Conservation (phyloP, 495 filamentous ascomycete genomes). For the Penicillium simplicissimum region DNA sequence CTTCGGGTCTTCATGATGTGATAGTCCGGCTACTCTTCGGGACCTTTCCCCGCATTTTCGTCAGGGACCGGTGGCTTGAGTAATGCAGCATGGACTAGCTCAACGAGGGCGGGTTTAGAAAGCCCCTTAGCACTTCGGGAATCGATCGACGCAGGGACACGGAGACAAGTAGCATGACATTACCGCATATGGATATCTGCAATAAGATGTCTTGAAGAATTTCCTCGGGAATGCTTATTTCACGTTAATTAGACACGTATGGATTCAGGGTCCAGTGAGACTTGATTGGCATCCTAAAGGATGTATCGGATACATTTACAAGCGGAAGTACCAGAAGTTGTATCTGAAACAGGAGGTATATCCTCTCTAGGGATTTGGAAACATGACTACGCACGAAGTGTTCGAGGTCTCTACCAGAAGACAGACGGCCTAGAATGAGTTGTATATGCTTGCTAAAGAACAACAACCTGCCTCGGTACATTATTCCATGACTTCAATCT, state of each 20-base stretch:
- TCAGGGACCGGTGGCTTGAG: constrained; percentile 16
- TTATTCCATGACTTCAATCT: not conserved
- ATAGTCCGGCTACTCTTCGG: not conserved
- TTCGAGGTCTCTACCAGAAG: not conserved
- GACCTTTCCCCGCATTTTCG: constrained; percentile 6
- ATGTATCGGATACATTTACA: not conserved
- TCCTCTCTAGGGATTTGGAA: not conserved
- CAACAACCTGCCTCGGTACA: not conserved
- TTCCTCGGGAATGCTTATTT: not conserved
- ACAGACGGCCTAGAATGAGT: not conserved
- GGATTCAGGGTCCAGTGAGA: not conserved
- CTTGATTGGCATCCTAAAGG: not conserved
- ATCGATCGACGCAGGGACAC: constrained; percentile 23
- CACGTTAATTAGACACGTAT: not conserved
- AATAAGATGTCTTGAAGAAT: not conserved
- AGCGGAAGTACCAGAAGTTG: constrained; percentile 3
- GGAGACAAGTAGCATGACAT: not conserved
- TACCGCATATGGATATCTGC: not conserved
- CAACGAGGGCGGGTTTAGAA: not conserved
- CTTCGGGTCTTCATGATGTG: not conserved
- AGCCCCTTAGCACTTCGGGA: constrained; percentile 25
- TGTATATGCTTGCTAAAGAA: not conserved
- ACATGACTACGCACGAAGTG: not conserved
- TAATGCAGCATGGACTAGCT: not conserved
- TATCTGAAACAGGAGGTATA: constrained; percentile 12